phyloP scores from a whole-genome alignment of 2,329 filamentous ascomycete genomes.

The Falciphora oryzae region DNA sequence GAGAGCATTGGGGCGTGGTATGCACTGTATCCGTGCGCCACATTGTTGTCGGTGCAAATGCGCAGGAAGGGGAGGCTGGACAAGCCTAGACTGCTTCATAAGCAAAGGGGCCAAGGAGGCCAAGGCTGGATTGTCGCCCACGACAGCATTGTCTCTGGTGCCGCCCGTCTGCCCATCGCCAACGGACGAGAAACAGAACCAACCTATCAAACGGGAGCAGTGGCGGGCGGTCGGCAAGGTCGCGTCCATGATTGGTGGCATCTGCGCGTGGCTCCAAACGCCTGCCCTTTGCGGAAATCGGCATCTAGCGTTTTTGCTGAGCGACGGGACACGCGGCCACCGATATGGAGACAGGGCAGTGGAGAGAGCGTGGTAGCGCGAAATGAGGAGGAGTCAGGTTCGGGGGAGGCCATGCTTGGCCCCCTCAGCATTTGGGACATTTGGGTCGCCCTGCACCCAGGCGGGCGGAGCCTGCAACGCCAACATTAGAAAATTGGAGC shows the following conservation, averaged over 20 bases:
- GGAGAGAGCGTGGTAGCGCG: background rate
- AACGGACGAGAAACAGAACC: background rate
- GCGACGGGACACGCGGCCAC: background rate
- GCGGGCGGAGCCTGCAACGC: conserved; percentile 1
- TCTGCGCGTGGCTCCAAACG: background rate
- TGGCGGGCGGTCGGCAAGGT: background rate
- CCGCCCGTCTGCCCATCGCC: too few relatives aligned
- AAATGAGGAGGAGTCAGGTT: conserved; percentile 1
- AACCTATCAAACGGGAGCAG: background rate
- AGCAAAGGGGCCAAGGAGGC: background rate
- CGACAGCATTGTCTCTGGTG: too few relatives aligned
- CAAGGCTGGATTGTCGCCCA: background rate
- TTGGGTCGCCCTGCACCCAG: background rate
- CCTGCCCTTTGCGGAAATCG: background rate
- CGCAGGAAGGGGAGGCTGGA: background rate
- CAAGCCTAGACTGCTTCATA: background rate
- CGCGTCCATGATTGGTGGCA: background rate
- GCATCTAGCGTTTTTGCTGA: background rate
- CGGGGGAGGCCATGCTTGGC: background rate
- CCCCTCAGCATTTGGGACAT: background rate
- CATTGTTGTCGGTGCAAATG: background rate
- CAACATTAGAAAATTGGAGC: background rate
- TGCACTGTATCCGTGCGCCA: background rate
- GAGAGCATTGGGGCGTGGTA: background rate
- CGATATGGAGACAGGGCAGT: background rate